phyloP scores from a whole-genome alignment of 148 eudicot genomes.

The Camellia granthamiana region DNA sequence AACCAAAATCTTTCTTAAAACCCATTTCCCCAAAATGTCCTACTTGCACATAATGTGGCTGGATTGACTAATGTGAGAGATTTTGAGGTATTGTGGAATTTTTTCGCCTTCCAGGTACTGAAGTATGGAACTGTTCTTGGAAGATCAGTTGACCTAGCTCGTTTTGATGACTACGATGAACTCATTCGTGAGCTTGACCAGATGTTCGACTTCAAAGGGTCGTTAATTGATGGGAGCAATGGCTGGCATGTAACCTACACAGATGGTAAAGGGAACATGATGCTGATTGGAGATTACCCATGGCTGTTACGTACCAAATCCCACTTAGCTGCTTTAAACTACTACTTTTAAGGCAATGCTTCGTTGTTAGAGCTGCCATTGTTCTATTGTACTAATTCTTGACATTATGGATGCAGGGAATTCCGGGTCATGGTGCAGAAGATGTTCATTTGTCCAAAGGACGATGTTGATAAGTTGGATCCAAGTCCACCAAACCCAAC shows the following conservation, averaged over 20 bases:
- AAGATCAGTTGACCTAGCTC: constrained; percentile 18
- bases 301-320: constrained; percentile 19
- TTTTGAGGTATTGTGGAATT: not conserved
- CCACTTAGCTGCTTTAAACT: not conserved
- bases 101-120: constrained; percentile 18
- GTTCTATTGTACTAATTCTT: not conserved
- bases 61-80: not conserved
- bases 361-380: not conserved
- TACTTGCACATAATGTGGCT: not conserved
- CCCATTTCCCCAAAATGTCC: not conserved
- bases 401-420: constrained; percentile 10
- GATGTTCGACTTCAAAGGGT: constrained; percentile 18
- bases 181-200: constrained; percentile 21
- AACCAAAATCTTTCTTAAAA: not conserved
- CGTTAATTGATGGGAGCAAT: constrained; percentile 10
- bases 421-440: constrained; percentile 16
- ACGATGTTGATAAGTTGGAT: constrained; percentile 14
- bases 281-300: constrained; percentile 19
- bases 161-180: constrained; percentile 13
- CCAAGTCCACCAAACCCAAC: not conserved
- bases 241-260: constrained; percentile 15
- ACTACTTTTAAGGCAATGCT: not conserved
- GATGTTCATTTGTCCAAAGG: constrained; percentile 24
- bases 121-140: constrained; percentile 26
- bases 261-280: constrained; percentile 13